These are phyloP conservation scores for Pachysolen tannophilus DNA, from an alignment of 805 yeast genomes.

Conservation along the genomic window DNA sequence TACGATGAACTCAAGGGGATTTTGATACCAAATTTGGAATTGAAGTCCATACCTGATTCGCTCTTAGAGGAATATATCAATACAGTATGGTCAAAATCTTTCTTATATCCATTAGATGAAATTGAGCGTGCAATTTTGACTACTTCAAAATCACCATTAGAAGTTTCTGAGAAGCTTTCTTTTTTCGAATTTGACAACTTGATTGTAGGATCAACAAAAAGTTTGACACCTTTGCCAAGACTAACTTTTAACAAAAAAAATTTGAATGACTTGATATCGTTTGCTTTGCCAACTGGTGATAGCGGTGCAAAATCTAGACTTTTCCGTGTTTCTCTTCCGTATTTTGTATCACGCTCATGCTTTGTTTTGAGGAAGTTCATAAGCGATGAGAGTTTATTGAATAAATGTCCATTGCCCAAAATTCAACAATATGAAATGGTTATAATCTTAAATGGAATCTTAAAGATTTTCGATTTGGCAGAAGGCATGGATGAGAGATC, in stretches of 20 bases:
- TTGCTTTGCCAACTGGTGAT: constrained; percentile 31
- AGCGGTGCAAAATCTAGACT: constrained; percentile 7
- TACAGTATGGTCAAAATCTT: constrained; percentile 52
- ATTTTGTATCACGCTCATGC: constrained; percentile 48
- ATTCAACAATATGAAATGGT: constrained; percentile 59
- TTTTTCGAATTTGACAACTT: too few relatives aligned
- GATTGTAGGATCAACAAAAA: too few relatives aligned
- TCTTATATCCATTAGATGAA: constrained; percentile 48
- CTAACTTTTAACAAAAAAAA: constrained; percentile 45
- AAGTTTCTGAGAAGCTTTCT: too few relatives aligned
- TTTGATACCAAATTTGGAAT: constrained; percentile 32
- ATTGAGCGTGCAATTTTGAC: constrained; percentile 25
- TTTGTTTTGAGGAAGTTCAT: constrained; percentile 56
- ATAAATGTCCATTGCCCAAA: constrained; percentile 56
- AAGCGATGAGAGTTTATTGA: constrained; percentile 52
- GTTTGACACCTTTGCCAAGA: too few relatives aligned
- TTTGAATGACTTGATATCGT: constrained; percentile 40
- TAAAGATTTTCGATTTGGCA: not conserved
- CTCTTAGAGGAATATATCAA: constrained; percentile 36
- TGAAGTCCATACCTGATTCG: constrained; percentile 18
- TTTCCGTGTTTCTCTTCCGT: constrained; percentile 28
- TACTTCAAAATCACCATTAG: constrained; percentile 18
- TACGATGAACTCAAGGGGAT: constrained; percentile 33
- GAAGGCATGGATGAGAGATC: too few relatives aligned
- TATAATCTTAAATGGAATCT: constrained; percentile 32